Conservation (phyloP, 169 alveolate species). For the Babesia bigemina region DNA sequence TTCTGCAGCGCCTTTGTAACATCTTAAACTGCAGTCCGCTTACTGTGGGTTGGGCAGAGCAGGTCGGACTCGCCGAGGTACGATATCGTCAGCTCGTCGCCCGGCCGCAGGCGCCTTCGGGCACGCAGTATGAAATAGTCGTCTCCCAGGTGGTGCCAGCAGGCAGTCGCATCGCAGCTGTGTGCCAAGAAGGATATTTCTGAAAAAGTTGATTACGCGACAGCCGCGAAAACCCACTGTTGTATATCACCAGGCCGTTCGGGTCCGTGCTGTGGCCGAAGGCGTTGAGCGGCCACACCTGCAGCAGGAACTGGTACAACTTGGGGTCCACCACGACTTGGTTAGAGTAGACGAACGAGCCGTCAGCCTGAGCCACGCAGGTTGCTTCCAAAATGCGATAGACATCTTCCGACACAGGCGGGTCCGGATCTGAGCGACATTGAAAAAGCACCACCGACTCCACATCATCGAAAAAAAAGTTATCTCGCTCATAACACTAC, state of each 20-base stretch:
- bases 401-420: constrained; percentile 72
- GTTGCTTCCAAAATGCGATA: constrained; percentile 71
- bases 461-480: constrained; percentile 27
- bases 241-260: constrained; percentile 78
- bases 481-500: neutral
- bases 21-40: neutral
- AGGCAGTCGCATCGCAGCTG: constrained; percentile 83
- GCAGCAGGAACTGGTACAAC: constrained; percentile 72
- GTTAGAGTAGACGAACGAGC: constrained; percentile 54
- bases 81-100: constrained; percentile 86
- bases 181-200: constrained; percentile 84
- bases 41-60: constrained; percentile 79
- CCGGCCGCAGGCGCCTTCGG: constrained; percentile 74
- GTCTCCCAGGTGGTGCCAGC: constrained; percentile 84
- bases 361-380: constrained; percentile 61
- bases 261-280: constrained; percentile 82
- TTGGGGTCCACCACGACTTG: constrained; percentile 70
- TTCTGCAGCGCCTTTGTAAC: constrained; percentile 13
- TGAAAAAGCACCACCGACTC: constrained; percentile 68
- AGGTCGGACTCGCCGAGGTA: constrained; percentile 83
- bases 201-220: constrained; percentile 26
- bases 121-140: constrained; percentile 81
- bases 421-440: constrained; percentile 68
- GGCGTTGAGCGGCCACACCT: constrained; percentile 86
- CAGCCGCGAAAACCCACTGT: constrained; percentile 56